Base-by-base conservation (phyloP, 257 asterid genomes). In the Lavandula angustifolia region DNA sequence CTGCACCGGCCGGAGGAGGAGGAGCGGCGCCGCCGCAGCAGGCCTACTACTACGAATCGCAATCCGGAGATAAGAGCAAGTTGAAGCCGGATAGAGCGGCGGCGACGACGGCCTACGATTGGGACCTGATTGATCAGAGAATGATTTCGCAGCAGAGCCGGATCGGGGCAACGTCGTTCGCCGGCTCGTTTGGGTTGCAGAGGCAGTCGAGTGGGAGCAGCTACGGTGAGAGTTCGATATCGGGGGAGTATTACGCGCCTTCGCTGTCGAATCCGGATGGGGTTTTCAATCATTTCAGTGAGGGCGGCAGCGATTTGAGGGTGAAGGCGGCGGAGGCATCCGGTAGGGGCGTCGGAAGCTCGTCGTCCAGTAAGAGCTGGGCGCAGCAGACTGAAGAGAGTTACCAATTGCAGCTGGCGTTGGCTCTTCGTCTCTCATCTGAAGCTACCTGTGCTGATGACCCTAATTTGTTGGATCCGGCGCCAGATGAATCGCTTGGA, bases 301-400 rank as follows among this genome's bases (percentile, higher is more conserved):
- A 76, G 2, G 77, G 82, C 27, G 87, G 72, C 37, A 78, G 85
- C 22, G 89, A 80, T 14, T 51, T 67, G 73, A 69, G 81, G 87
- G 70, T 41, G 40, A 82, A 80, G 75, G 65, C 76, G 32, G 73
- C 64, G 70, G 88, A 71, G 66, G 69, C 71, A 40, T 61, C 74
- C 22, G 84, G 78, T 22, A 64, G 66, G 37, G 85, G 80, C 5
- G 86, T 71, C 54, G 78, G 70, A 50, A 78, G 80, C 5, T 76
- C 96, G 3, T 76, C 85, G 16, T 69, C 84, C 42, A 78, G 78
- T 6, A 89, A 85, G 83, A 89, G 95, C 75, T 89, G 97, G 97
- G 97, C 95, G 57, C 94, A 82, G 81, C 95, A 90, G 82, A 90
- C 92, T 64, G 97, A 85, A 81, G 97, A 90, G 83, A 87, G 95